These are phyloP conservation scores for Scheffersomyces segobiensis DNA, from an alignment of 1,139 yeast genomes.

Conservation along the genomic window DNA sequence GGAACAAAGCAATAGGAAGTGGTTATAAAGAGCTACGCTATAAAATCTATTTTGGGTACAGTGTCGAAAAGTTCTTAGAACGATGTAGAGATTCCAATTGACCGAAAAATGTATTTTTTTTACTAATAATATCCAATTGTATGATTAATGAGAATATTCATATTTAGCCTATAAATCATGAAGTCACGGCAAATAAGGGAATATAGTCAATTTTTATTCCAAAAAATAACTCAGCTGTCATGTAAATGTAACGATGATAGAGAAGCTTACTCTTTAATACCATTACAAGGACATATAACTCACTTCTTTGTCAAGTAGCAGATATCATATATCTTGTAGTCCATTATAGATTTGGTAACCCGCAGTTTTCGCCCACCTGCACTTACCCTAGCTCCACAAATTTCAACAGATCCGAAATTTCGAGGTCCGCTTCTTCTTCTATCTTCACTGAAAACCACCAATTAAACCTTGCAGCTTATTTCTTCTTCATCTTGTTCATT, in stretches of 20 bases:
- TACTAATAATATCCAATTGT: neutral
- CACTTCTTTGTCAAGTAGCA: too few relatives aligned
- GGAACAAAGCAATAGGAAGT: too few relatives aligned
- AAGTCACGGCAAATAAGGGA: neutral
- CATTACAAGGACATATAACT: too few relatives aligned
- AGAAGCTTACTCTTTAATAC: too few relatives aligned
- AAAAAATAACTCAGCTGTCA: too few relatives aligned
- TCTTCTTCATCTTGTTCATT: neutral
- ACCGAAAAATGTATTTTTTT: neutral
- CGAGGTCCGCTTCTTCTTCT: neutral
- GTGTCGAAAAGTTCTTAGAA: neutral
- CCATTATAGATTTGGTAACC: neutral
- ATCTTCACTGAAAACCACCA: neutral
- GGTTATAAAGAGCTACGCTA: neutral
- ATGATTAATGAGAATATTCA: neutral
- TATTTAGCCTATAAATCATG: neutral
- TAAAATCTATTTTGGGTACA: too few relatives aligned
- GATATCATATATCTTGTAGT: neutral
- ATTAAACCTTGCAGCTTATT: neutral
- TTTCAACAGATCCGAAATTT: neutral
- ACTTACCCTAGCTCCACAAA: neutral
- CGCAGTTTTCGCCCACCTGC: neutral
- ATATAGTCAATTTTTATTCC: neutral
- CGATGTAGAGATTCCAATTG: neutral
- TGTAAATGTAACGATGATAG: too few relatives aligned